These are phyloP conservation scores for Dactylellina drechsleri DNA, from an alignment of 2,329 filamentous ascomycete species.

Conservation along the genomic window DNA sequence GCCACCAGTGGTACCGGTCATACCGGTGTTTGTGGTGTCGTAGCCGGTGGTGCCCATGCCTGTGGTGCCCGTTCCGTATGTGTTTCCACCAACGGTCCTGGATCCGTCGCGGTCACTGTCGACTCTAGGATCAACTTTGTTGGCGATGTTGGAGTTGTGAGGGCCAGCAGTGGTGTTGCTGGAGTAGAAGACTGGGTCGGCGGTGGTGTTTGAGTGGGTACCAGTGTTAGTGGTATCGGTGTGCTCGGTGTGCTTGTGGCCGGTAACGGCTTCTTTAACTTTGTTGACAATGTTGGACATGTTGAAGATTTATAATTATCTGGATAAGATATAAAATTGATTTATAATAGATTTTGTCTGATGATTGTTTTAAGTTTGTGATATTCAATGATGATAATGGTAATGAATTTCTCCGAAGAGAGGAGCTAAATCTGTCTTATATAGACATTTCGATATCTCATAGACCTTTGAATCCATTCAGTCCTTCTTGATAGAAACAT, in stretches of 20 bases:
- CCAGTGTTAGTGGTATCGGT: constrained; percentile 56
- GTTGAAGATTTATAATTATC: constrained; percentile 55
- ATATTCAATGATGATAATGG: constrained; percentile 25
- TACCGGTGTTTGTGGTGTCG: constrained; percentile 40
- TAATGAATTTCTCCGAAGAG: not conserved
- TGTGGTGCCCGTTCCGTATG: constrained; percentile 50
- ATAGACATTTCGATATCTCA: constrained; percentile 21
- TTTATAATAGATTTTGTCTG: constrained; percentile 2
- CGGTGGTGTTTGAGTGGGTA: constrained; percentile 25
- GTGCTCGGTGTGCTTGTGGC: constrained; percentile 50
- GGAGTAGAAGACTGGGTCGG: constrained; percentile 50
- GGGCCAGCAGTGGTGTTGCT: constrained; percentile 55
- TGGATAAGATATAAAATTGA: not conserved
- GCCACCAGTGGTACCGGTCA: constrained; percentile 58
- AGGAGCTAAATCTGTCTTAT: constrained; percentile 26
- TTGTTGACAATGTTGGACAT: constrained; percentile 66
- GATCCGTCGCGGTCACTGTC: constrained; percentile 66
- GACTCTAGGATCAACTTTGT: constrained; percentile 67
- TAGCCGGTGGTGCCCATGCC: constrained; percentile 32
- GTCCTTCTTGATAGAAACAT: not conserved
- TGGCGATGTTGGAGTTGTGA: constrained; percentile 58
- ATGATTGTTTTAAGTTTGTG: constrained; percentile 9
- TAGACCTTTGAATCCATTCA: constrained; percentile 1
- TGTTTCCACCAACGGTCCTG: constrained; percentile 57
- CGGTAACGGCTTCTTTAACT: constrained; percentile 64